Evolutionary conservation across 148 eudicot species (phyloP), one percentile per base, ranked within the genome.

Genomic region (Hydrangea macrophylla): DNA sequence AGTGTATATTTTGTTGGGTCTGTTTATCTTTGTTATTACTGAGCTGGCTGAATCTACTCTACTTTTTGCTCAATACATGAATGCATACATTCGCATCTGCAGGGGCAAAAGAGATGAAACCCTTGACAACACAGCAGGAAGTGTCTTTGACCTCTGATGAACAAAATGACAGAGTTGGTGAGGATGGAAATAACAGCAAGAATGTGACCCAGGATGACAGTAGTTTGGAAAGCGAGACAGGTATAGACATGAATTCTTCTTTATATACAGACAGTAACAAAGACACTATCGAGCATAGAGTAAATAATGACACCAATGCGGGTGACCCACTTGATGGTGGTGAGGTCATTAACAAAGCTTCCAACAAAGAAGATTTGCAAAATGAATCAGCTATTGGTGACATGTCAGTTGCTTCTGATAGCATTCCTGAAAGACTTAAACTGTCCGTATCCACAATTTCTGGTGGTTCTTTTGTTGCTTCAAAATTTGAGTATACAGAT

Each of bases 61-160:
- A 26, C 25, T 55, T 35, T 67, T 56, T 55, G 23, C 30, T 36
- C 44, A 58, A 36, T 30, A 0, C 20, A 25, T 71, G n/a, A 39
- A 53, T 69, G 18, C 23, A 13, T 55, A 0, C 36, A 35, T 31
- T 66, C 55, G 72, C 72, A 32, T 70, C 31, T 66, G 48, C 81
- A 90, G 98, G 81, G 18, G 70, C 35, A 72, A 79, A 62, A 71
- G 81, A 80, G 67, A 94, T 88, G 91, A 66, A 78, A 70, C 84
- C 91, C 6, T 70, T 90, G 76, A 79, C 85, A 57, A 69, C 79
- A 70, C 79, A 85, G 60, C 91, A 86, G 72, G 97, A 86, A 78
- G 58, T 57, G 61, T 51, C 76, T 39, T 70, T 86, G 75, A 69
- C 77, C 39, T 77, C 84, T 62, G 86, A 74, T 69, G 81, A 86